These are phyloP conservation scores for Ilyonectria sp. DNA, from an alignment of 2,329 filamentous ascomycete species.

Conservation along the genomic window DNA sequence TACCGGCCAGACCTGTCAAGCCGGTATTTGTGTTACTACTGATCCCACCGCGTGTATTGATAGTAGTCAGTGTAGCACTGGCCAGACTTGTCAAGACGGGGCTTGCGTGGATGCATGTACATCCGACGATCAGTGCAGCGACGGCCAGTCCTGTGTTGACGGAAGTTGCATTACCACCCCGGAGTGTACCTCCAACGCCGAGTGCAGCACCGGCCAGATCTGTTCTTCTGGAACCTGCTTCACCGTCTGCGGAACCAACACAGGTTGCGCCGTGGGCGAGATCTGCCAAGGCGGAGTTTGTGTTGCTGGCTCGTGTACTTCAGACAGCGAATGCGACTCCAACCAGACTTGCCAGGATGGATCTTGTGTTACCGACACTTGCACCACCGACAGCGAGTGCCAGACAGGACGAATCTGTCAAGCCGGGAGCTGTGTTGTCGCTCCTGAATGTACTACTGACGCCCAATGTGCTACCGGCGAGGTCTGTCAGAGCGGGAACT, in stretches of 20 bases:
- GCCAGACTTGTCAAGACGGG: neutral
- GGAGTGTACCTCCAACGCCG: neutral
- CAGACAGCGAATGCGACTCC: neutral
- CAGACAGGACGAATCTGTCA: neutral
- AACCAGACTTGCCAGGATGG: neutral
- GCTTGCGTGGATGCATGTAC: neutral
- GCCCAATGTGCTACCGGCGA: neutral
- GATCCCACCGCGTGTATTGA: neutral
- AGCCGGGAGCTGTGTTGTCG: neutral
- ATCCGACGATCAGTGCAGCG: neutral
- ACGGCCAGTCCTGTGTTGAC: neutral
- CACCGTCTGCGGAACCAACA: neutral
- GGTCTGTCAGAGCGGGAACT: neutral
- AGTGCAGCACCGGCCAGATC: neutral
- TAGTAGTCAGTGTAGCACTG: neutral
- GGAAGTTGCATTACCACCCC: neutral
- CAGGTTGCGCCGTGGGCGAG: slow-evolving; percentile 11
- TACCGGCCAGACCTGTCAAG: slow-evolving; percentile 13
- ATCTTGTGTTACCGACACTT: neutral
- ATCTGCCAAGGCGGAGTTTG: slow-evolving; percentile 16
- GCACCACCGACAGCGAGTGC: neutral
- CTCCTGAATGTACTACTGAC: neutral
- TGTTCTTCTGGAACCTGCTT: slow-evolving; percentile 14
- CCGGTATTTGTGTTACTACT: slow-evolving; percentile 3
- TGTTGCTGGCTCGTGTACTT: neutral